A percentile compares a stretch with the other conserved stretches of the same genome.
phyloP scores from a whole-genome alignment of 2,329 filamentous ascomycete genomes.

The Rhynchosporium secalis region DNA sequence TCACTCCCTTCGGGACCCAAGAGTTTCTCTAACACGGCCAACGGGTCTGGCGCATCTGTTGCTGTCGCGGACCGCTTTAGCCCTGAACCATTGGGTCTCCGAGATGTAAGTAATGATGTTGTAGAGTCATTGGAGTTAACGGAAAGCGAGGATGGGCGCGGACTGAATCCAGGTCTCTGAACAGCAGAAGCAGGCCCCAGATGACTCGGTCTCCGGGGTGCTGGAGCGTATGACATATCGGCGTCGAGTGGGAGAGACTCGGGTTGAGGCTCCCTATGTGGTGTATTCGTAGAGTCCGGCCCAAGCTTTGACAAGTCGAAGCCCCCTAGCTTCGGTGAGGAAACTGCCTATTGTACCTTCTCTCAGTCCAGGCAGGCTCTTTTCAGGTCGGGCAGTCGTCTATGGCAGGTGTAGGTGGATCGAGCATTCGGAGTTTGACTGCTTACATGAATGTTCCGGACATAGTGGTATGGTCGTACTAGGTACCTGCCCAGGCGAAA shows the following conservation, averaged over 20 bases:
- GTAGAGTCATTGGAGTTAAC: slow-evolving; percentile 76
- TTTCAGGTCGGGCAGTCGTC: background rate
- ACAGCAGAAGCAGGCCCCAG: slow-evolving; percentile 69
- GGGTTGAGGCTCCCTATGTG: background rate
- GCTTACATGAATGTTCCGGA: background rate
- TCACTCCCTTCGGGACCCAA: slow-evolving; percentile 35
- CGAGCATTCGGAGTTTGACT: background rate
- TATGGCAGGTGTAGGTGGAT: background rate
- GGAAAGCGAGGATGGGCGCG: slow-evolving; percentile 76
- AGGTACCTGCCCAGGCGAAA: no score
- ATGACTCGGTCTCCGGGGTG: slow-evolving; percentile 65
- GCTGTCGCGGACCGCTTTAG: slow-evolving; percentile 59
- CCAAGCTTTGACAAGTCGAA: background rate
- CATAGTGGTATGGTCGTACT: background rate
- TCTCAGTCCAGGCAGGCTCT: background rate
- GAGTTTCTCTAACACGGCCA: slow-evolving; percentile 62
- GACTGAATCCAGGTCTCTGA: slow-evolving; percentile 65
- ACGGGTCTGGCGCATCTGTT: slow-evolving; percentile 63
- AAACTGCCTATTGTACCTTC: background rate
- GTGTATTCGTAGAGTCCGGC: background rate
- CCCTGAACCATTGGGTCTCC: slow-evolving; percentile 65
- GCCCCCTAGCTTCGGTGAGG: background rate
- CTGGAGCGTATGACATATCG: slow-evolving; percentile 71
- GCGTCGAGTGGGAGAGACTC: slow-evolving; percentile 49
- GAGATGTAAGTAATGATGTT: slow-evolving; percentile 68